phyloP scores from a whole-genome alignment of 1,284 basidiomycete genomes.

The Pascua sp. region DNA sequence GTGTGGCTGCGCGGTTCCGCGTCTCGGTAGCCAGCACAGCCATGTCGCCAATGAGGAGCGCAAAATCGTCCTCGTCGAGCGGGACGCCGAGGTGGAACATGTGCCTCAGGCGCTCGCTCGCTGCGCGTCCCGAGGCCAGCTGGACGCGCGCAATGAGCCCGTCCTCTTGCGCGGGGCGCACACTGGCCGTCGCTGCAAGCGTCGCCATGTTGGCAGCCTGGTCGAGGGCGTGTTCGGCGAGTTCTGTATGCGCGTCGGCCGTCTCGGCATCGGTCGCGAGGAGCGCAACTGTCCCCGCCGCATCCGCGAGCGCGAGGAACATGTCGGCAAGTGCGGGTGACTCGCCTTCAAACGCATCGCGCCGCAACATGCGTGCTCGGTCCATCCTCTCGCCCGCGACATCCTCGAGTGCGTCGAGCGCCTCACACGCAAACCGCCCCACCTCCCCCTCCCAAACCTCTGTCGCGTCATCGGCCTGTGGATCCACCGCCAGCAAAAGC shows the following conservation, averaged over 20 bases:
- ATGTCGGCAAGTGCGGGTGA: constrained; percentile 40
- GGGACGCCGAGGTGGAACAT: constrained; percentile 32
- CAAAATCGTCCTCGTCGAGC: constrained; percentile 43
- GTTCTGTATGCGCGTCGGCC: constrained; percentile 38
- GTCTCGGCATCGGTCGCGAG: constrained; percentile 30
- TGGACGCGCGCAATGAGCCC: constrained; percentile 45
- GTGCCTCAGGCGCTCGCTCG: constrained; percentile 36
- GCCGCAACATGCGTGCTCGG: constrained; percentile 24
- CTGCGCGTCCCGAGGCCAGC: constrained; percentile 36
- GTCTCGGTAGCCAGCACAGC: constrained; percentile 37
- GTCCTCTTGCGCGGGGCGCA: constrained; percentile 26
- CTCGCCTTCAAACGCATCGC: constrained; percentile 29
- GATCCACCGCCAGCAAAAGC: constrained; percentile 23
- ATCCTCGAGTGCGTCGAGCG: constrained; percentile 38
- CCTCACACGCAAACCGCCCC: constrained; percentile 35
- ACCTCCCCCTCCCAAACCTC: constrained; percentile 35
- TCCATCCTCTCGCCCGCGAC: constrained; percentile 46
- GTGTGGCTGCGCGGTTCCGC: constrained; percentile 36
- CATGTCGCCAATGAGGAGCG: constrained; percentile 39
- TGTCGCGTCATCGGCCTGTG: constrained; percentile 25
- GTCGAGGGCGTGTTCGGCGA: constrained; percentile 45
- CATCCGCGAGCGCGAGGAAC: constrained; percentile 36
- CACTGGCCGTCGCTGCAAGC: constrained; percentile 25
- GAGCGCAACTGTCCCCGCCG: constrained; percentile 32
- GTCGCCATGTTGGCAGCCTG: constrained; percentile 47